Evolutionary conservation across 768 basidiomycete species (phyloP).

Genomic region (Jaapia argillacea): DNA sequence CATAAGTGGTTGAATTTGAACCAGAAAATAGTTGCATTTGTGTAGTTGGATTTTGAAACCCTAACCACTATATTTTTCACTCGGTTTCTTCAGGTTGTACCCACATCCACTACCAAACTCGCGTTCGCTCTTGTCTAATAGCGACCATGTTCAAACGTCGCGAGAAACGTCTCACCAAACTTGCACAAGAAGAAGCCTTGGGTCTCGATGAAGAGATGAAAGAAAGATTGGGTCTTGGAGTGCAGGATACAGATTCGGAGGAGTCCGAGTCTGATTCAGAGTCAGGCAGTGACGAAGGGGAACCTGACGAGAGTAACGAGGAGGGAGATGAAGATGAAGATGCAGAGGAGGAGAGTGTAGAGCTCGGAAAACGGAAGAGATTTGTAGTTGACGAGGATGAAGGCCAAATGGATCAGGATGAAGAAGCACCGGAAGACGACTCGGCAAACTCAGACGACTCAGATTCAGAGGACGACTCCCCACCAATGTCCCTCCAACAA

Average conservation of each 20-base stretch:
- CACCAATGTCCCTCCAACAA: slow-evolving; percentile 43
- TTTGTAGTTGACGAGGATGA: slow-evolving; percentile 10
- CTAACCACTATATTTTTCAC: too few species aligned
- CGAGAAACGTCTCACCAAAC: slow-evolving; percentile 51
- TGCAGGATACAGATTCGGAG: slow-evolving; percentile 70
- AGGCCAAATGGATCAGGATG: slow-evolving; percentile 14
- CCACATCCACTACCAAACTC: too few species aligned
- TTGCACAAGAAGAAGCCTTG: slow-evolving; percentile 54
- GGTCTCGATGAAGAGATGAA: slow-evolving; percentile 56
- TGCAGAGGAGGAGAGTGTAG: slow-evolving; percentile 3
- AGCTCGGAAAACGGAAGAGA: background rate
- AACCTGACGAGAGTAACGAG: slow-evolving; percentile 8
- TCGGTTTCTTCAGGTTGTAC: too few species aligned
- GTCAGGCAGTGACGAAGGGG: slow-evolving; percentile 12
- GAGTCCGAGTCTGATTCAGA: slow-evolving; percentile 48
- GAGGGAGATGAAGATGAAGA: slow-evolving; percentile 14
- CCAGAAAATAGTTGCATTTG: too few species aligned
- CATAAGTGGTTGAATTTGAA: too few species aligned
- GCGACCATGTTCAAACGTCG: slow-evolving; percentile 77
- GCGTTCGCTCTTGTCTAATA: too few species aligned
- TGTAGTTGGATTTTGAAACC: too few species aligned
- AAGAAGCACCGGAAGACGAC: slow-evolving; percentile 17
- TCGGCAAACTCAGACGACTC: slow-evolving; percentile 14
- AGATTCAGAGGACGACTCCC: slow-evolving; percentile 21
- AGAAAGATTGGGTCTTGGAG: slow-evolving; percentile 37